A percentile compares a stretch with the other conserved stretches of the same genome.
These are phyloP conservation scores for Cryphonectria parasitica DNA, from an alignment of 2,329 filamentous ascomycete species.

Conservation along the genomic window DNA sequence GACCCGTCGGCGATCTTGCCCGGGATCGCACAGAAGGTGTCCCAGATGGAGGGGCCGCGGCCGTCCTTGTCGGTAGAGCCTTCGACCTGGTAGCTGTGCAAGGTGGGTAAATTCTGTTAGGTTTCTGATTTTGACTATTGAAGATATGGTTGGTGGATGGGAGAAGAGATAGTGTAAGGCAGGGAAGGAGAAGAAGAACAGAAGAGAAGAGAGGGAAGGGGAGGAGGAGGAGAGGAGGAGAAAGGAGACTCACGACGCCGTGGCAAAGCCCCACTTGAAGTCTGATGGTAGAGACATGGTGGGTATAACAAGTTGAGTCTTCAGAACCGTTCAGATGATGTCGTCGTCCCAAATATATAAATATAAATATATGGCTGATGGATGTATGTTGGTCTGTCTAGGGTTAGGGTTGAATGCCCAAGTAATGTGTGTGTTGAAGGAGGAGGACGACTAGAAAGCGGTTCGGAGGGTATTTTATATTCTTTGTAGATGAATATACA, in stretches of 20 bases:
- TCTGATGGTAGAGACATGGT: conserved; percentile 66
- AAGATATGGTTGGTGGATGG: background rate
- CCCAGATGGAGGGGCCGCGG: conserved; percentile 84
- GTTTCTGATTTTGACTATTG: background rate
- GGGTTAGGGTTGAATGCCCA: background rate
- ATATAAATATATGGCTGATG: no score
- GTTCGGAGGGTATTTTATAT: no score
- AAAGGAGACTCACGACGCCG: conserved; percentile 62
- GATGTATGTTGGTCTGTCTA: background rate
- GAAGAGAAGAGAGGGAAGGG: background rate
- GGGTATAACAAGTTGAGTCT: conserved; percentile 10
- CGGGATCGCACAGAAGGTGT: conserved; percentile 79
- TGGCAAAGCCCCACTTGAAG: conserved; percentile 81
- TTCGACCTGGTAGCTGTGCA: conserved; percentile 81
- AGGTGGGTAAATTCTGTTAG: background rate
- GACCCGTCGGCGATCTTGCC: conserved; percentile 82
- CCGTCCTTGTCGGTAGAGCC: conserved; percentile 75
- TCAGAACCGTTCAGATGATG: background rate
- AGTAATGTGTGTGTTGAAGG: background rate
- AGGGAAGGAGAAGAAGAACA: background rate
- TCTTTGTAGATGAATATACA: background rate
- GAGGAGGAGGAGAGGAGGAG: no score
- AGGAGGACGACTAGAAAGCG: background rate
- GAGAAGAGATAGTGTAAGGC: background rate
- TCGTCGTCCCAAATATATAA: background rate